These are phyloP conservation scores for Chlamydomonas eustigma DNA, from an alignment of 139 green algal species.

Conservation along the genomic window DNA sequence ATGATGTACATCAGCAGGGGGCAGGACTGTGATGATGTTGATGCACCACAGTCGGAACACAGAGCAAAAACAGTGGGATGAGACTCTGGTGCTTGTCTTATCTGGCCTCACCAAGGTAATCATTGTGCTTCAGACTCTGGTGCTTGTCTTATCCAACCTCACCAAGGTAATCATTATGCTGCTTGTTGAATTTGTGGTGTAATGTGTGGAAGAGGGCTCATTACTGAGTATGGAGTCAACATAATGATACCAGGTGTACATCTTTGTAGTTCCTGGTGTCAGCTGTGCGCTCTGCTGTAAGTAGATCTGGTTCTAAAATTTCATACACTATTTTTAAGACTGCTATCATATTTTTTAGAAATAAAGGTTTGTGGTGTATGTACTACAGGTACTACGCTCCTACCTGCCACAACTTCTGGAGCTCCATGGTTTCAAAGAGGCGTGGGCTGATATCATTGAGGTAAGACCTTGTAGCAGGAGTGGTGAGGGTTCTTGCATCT, in stretches of 20 bases:
- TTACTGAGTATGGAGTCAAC: too few species aligned
- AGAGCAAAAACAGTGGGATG: conserved; percentile 94
- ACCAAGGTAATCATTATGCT: too few species aligned
- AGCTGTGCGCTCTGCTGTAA: too few species aligned
- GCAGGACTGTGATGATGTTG: conserved; percentile 72
- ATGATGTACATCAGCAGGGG: conserved; percentile 18
- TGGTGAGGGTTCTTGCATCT: too few species aligned
- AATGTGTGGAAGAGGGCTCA: too few species aligned
- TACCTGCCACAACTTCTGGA: conserved; percentile 66
- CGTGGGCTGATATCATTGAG: conserved; percentile 75
- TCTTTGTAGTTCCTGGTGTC: too few species aligned
- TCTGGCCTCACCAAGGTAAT: conserved; percentile 75
- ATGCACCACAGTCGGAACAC: conserved; percentile 93
- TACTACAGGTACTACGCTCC: conserved; percentile 56
- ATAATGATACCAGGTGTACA: too few species aligned
- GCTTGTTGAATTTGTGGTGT: too few species aligned
- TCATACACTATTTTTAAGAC: too few species aligned
- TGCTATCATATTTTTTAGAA: not conserved
- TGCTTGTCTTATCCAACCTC: conserved; percentile 74
- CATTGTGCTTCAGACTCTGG: conserved; percentile 88
- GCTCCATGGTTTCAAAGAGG: conserved; percentile 52
- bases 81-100: conserved; percentile 85
- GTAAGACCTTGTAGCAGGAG: conserved; percentile 32
- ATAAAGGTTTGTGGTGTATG: not conserved
- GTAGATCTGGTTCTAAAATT: too few species aligned